phyloP scores from a whole-genome alignment of 2,329 filamentous ascomycete species.

The Anisogramma anomala region DNA sequence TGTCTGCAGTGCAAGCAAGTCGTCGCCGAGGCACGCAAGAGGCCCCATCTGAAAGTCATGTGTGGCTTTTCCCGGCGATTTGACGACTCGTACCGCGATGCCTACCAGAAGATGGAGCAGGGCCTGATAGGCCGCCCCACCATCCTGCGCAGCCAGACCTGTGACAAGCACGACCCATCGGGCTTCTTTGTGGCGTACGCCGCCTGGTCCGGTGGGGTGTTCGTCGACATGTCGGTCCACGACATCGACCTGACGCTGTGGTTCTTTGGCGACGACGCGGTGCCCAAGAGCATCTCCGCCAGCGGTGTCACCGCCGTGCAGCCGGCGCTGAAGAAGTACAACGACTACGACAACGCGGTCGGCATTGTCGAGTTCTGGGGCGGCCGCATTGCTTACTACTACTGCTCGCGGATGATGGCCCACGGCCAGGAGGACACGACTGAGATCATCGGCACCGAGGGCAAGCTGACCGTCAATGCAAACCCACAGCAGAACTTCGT shows the following conservation, averaged over 20 bases:
- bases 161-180: constrained; percentile 52
- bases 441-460: constrained; percentile 55
- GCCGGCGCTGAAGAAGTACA: constrained; percentile 43
- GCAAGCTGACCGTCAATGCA: constrained; percentile 50
- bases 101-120: constrained; percentile 36
- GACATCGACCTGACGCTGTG: constrained; percentile 56
- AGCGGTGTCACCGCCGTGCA: constrained; percentile 48
- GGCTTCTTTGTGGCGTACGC: constrained; percentile 61
- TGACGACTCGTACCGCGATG: constrained; percentile 53
- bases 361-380: constrained; percentile 55
- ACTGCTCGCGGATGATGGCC: constrained; percentile 54
- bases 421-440: constrained; percentile 56
- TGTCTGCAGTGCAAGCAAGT: constrained; percentile 29
- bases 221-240: constrained; percentile 60
- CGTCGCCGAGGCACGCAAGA: constrained; percentile 41
- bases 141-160: constrained; percentile 54
- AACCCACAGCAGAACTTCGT: constrained; percentile 30
- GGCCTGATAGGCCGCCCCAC: constrained; percentile 49
- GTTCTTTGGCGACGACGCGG: constrained; percentile 46
- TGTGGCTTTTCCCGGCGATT: constrained; percentile 57
- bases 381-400: constrained; percentile 53
- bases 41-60: constrained; percentile 53
- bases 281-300: constrained; percentile 44
- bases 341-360: constrained; percentile 51
- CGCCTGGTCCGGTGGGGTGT: constrained; percentile 54